Evolutionary conservation across 2,329 filamentous ascomycete genomes (phyloP).

Genomic region (Penicillium griseofulvum): DNA sequence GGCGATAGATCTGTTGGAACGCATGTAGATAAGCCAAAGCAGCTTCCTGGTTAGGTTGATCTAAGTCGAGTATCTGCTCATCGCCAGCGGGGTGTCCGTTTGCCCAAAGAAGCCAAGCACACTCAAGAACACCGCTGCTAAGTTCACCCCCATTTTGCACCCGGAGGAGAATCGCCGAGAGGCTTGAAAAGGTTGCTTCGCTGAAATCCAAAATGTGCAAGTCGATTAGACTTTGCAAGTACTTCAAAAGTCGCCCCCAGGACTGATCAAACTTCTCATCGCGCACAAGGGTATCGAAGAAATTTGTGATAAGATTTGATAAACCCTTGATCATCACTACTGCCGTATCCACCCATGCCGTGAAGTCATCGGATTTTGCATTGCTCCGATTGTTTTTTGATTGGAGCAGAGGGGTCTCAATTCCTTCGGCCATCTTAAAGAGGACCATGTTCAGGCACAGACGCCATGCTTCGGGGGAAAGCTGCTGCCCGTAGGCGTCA

Average conservation of each 20-base stretch:
- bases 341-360: constrained; percentile 71
- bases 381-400: constrained; percentile 16
- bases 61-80: constrained; percentile 42
- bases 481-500: constrained; percentile 80
- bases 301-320: constrained; percentile 69
- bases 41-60: constrained; percentile 71
- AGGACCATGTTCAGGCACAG: constrained; percentile 78
- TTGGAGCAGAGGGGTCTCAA: constrained; percentile 53
- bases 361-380: constrained; percentile 31
- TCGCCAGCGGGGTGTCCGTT: constrained; percentile 58
- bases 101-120: constrained; percentile 70
- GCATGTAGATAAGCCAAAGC: constrained; percentile 80
- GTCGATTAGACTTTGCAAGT: constrained; percentile 64
- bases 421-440: constrained; percentile 70
- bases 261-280: constrained; percentile 67
- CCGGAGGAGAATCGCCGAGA: constrained; percentile 59
- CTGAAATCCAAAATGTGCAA: constrained; percentile 67
- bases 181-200: constrained; percentile 67
- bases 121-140: constrained; percentile 52
- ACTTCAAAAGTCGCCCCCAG: constrained; percentile 71
- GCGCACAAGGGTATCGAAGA: constrained; percentile 68
- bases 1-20: constrained; percentile 72
- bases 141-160: constrained; percentile 46
- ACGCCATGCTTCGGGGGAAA: constrained; percentile 76
- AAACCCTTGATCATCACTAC: constrained; percentile 72